Conservation (phyloP, 2,329 filamentous ascomycete genomes). For the Ilyonectria robusta region DNA sequence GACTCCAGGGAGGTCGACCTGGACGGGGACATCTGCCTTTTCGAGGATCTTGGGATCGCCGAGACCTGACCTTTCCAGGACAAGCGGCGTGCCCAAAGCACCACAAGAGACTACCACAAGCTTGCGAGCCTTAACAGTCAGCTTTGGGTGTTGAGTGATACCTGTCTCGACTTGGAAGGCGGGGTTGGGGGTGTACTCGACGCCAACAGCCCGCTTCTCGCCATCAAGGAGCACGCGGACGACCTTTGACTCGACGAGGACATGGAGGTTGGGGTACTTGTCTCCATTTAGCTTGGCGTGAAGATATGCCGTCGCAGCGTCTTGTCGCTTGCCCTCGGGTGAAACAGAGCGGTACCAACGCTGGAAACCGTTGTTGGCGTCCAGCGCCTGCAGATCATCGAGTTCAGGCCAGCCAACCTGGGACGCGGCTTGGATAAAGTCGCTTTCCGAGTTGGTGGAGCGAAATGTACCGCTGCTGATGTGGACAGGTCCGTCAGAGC, state of each 20-base stretch:
- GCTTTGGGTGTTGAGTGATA: constrained; percentile 46
- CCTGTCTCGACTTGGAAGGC: constrained; percentile 35
- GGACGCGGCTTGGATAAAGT: constrained; percentile 64
- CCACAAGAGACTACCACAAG: constrained; percentile 58
- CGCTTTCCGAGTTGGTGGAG: constrained; percentile 56
- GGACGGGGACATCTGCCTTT: constrained; percentile 61
- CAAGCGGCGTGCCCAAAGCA: constrained; percentile 65
- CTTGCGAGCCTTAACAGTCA: constrained; percentile 57
- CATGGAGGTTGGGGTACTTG: constrained; percentile 69
- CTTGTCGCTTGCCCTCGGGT: constrained; percentile 69
- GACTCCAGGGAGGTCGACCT: constrained; percentile 65
- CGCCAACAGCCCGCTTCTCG: constrained; percentile 53
- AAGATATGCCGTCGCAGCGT: constrained; percentile 66
- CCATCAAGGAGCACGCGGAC: constrained; percentile 66
- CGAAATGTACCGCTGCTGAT: constrained; percentile 65
- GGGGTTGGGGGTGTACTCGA: constrained; percentile 63
- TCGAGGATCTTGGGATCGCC: constrained; percentile 66
- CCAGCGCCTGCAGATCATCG: constrained; percentile 67
- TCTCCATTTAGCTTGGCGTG: constrained; percentile 49
- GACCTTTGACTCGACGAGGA: constrained; percentile 71
- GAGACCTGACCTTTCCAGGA: constrained; percentile 75
- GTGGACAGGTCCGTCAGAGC: constrained; percentile 67
- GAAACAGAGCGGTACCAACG: constrained; percentile 58
- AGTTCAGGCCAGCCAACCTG: constrained; percentile 66
- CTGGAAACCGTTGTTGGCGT: constrained; percentile 53